Evolutionary conservation across 116 monocot species (phyloP).

Genomic region (Posidonia oceanica): DNA sequence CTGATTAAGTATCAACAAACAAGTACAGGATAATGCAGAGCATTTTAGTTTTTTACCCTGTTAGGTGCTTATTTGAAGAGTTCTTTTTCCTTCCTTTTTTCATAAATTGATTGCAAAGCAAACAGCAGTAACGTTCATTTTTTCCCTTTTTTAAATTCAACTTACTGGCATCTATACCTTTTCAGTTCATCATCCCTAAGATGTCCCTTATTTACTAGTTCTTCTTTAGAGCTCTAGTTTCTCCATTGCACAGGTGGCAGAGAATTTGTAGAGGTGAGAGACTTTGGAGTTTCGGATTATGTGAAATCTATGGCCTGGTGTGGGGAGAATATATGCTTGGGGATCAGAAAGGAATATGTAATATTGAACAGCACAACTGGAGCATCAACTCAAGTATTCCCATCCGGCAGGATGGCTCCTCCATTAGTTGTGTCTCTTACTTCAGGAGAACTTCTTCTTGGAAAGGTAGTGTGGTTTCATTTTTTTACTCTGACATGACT

Average conservation of each 20-base stretch:
- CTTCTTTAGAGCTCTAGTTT: not conserved
- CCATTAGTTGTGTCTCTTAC: conserved; percentile 82
- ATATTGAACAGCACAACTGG: conserved; percentile 87
- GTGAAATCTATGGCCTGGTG: conserved; percentile 98
- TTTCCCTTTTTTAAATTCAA: too few relatives aligned
- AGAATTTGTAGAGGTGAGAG: conserved; percentile 95
- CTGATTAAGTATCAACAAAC: too few relatives aligned
- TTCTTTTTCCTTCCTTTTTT: too few relatives aligned
- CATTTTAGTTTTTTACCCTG: too few relatives aligned
- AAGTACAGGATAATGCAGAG: too few relatives aligned
- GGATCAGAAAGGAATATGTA: conserved; percentile 80
- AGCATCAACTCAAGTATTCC: conserved; percentile 64
- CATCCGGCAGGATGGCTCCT: conserved; percentile 78
- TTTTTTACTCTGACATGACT: not conserved
- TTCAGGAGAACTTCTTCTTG: conserved; percentile 78
- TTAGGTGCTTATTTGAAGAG: too few relatives aligned
- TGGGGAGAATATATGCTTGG: conserved; percentile 97
- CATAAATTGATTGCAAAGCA: too few relatives aligned
- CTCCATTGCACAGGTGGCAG: conserved; percentile 54
- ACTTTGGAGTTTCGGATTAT: conserved; percentile 71
- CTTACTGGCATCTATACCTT: too few relatives aligned
- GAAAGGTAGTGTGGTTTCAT: conserved; percentile 51
- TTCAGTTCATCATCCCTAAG: too few relatives aligned
- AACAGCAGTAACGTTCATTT: too few relatives aligned
- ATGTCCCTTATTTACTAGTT: not conserved